Evolutionary conservation across 768 basidiomycete genomes (phyloP).

Genomic region (Ramaria sp.): DNA sequence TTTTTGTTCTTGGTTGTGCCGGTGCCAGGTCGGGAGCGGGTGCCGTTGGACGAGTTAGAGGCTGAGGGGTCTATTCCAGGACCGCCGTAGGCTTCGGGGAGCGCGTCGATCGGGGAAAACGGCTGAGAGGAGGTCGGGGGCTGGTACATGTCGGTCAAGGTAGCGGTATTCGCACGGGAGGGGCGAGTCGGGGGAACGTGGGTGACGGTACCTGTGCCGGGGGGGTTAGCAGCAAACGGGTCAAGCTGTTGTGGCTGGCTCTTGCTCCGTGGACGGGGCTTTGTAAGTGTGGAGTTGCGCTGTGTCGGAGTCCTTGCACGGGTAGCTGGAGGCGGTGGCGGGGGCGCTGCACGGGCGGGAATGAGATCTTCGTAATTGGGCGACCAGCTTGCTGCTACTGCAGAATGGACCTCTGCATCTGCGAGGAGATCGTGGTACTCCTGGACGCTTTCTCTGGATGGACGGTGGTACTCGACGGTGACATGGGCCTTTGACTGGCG

Average conservation of each 20-base stretch:
- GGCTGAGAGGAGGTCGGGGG: neutral
- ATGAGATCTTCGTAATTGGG: constrained; percentile 4
- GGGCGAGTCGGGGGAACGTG: constrained; percentile 77
- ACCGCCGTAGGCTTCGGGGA: neutral
- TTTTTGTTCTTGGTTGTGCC: constrained; percentile 37
- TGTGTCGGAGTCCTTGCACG: constrained; percentile 23
- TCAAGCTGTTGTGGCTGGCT: constrained; percentile 1
- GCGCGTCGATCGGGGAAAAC: constrained; percentile 30
- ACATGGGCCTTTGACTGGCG: constrained; percentile 6
- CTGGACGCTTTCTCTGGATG: constrained; percentile 64
- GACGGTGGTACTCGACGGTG: constrained; percentile 67
- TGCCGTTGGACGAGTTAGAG: neutral
- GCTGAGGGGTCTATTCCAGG: neutral
- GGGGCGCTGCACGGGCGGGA: neutral
- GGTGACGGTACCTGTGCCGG: constrained; percentile 24
- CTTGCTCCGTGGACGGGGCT: constrained; percentile 16
- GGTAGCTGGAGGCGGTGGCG: constrained; percentile 23
- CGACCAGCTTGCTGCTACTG: constrained; percentile 27
- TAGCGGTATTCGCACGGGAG: constrained; percentile 77
- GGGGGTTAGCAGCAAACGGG: constrained; percentile 14
- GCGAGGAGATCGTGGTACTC: constrained; percentile 67
- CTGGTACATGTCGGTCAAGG: constrained; percentile 58
- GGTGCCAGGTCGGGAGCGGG: constrained; percentile 9
- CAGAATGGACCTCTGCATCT: constrained; percentile 46
- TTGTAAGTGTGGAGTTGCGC: constrained; percentile 20